phyloP scores from a whole-genome alignment of 2,329 filamentous ascomycete species.

The Fusarium sublunatum region DNA sequence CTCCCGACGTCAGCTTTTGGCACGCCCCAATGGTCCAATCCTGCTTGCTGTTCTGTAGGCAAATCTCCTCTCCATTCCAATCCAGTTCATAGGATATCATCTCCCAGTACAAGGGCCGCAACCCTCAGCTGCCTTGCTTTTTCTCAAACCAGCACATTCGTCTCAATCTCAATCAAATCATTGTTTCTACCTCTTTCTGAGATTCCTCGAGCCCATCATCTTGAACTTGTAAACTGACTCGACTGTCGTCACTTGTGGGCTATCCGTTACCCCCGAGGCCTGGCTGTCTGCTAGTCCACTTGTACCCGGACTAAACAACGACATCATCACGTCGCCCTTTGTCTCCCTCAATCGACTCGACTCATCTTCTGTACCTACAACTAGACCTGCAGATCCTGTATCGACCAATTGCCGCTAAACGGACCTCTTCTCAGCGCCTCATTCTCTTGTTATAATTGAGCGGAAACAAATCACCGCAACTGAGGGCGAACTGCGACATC shows the following conservation, averaged over 20 bases:
- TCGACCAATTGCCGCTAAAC: slow-evolving; percentile 31
- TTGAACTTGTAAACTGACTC: not conserved
- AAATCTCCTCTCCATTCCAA: slow-evolving; percentile 32
- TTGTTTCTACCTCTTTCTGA: not conserved
- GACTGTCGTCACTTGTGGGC: slow-evolving; percentile 9
- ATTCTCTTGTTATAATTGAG: slow-evolving; percentile 12
- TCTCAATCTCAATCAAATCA: slow-evolving; percentile 6
- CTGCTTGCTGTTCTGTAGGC: not conserved
- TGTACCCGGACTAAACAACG: slow-evolving; percentile 9
- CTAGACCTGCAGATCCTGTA: slow-evolving; percentile 33
- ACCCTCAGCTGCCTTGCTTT: slow-evolving; percentile 9
- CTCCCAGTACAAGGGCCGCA: slow-evolving; percentile 16
- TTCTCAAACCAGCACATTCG: slow-evolving; percentile 1
- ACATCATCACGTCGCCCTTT: slow-evolving; percentile 33
- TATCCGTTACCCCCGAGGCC: slow-evolving; percentile 11
- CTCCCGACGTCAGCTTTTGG: slow-evolving; percentile 12
- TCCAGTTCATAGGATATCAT: slow-evolving; percentile 1
- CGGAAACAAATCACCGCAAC: slow-evolving; percentile 20
- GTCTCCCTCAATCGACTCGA: slow-evolving; percentile 15
- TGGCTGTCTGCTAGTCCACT: slow-evolving; percentile 5
- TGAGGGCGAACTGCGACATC: slow-evolving; percentile 13
- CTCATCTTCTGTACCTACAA: slow-evolving; percentile 9
- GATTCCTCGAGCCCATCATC: not conserved
- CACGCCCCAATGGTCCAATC: slow-evolving; percentile 8
- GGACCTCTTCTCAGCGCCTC: slow-evolving; percentile 12